Evolutionary conservation across 306 rosid genomes (phyloP).

Genomic region (Sphenostylis stenocarpa): DNA sequence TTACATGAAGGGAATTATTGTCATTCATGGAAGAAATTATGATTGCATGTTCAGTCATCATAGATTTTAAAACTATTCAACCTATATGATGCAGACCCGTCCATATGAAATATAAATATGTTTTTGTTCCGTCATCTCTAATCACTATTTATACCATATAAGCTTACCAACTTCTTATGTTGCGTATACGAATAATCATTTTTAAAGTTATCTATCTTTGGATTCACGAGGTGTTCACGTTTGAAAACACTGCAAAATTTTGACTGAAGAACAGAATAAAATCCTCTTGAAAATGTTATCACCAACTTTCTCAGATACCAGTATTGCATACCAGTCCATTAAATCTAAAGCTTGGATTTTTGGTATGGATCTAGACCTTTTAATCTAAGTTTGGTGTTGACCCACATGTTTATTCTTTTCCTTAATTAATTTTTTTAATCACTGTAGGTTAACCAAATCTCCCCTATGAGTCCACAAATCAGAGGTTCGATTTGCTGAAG

Average conservation of each 20-base stretch:
- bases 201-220: background rate
- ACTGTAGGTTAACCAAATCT: background rate
- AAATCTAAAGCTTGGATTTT: background rate
- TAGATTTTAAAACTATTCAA: background rate
- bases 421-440: background rate
- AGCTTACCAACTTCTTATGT: background rate
- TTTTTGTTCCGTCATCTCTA: background rate
- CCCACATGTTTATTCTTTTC: background rate
- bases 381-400: background rate
- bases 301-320: background rate
- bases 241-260: conserved; percentile 16
- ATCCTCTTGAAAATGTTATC: background rate
- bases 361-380: background rate
- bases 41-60: background rate
- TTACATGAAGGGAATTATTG: background rate
- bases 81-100: background rate
- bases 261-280: background rate
- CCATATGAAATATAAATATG: background rate
- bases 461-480: background rate
- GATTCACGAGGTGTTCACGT: background rate
- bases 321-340: background rate
- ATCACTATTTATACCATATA: background rate
- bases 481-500: conserved; percentile 6
- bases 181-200: background rate
- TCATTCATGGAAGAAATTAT: background rate